Conservation (phyloP, 1,139 yeast species). For the Schwanniomyces etchellsii region DNA sequence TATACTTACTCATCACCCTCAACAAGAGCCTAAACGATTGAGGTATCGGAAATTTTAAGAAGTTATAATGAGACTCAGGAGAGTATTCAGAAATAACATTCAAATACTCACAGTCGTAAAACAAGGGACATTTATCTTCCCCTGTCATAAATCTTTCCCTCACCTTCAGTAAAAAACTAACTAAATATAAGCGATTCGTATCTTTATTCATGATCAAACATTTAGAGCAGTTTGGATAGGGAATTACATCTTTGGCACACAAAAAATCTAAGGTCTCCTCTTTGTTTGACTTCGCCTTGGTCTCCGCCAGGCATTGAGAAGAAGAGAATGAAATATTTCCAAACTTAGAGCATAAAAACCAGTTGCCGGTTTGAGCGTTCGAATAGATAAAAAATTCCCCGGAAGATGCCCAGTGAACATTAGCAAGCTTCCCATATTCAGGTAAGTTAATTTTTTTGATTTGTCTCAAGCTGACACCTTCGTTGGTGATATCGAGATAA, state of each 20-base stretch:
- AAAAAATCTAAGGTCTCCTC: slow-evolving; percentile 14
- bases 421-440: slow-evolving; percentile 6
- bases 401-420: slow-evolving; percentile 29
- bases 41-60: slow-evolving; percentile 26
- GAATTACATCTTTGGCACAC: slow-evolving; percentile 15
- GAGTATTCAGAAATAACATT: too few relatives aligned
- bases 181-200: slow-evolving; percentile 14
- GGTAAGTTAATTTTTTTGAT: slow-evolving; percentile 13
- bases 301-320: background rate
- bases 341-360: slow-evolving; percentile 33
- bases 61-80: too few relatives aligned
- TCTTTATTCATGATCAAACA: slow-evolving; percentile 18
- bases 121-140: too few relatives aligned
- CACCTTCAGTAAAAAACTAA: too few relatives aligned
- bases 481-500: too few relatives aligned
- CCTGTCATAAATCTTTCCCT: too few relatives aligned
- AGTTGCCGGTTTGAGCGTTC: slow-evolving; percentile 17
- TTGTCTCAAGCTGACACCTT: too few relatives aligned
- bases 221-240: slow-evolving; percentile 22
- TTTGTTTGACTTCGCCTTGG: slow-evolving; percentile 10
- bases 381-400: slow-evolving; percentile 28
- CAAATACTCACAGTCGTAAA: too few relatives aligned
- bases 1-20: background rate
- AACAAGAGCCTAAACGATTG: slow-evolving; percentile 23
- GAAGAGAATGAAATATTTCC: slow-evolving; percentile 31